A percentile compares a stretch with the other conserved stretches of the same genome.
Conservation (phyloP, 2,329 filamentous ascomycete species). For the Tolypocladium inflatum region DNA sequence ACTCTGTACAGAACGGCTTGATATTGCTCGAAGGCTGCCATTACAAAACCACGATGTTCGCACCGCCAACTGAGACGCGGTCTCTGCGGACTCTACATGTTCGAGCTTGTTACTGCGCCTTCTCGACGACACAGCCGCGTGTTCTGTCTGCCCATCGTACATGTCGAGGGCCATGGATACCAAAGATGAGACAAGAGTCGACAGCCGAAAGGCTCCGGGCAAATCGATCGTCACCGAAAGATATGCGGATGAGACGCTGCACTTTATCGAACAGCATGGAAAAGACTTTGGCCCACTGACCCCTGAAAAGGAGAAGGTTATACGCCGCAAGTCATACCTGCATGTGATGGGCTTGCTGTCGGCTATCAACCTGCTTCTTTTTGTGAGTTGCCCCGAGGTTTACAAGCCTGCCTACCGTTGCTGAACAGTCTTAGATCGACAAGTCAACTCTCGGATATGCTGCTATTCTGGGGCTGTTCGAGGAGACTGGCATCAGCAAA, state of each 20-base stretch:
- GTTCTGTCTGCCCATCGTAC: neutral
- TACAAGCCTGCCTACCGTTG: neutral
- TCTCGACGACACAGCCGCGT: neutral
- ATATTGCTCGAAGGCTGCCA: neutral
- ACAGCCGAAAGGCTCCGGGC: neutral
- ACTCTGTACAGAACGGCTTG: neutral
- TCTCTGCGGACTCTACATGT: neutral
- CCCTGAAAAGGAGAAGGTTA: neutral
- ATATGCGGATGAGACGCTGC: neutral
- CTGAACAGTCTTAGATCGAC: conserved; percentile 6
- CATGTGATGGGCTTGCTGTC: neutral
- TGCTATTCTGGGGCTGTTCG: conserved; percentile 29
- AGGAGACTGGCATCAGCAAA: conserved; percentile 26
- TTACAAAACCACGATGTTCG: neutral
- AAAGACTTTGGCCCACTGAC: neutral
- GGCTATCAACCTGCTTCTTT: neutral
- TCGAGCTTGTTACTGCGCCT: neutral
- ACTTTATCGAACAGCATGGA: neutral
- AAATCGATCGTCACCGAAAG: neutral
- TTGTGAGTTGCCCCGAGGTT: neutral
- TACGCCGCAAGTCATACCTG: neutral
- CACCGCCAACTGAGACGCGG: neutral
- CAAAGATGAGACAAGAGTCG: neutral
- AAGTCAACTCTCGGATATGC: conserved; percentile 30
- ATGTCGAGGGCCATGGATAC: neutral